Base-by-base conservation (phyloP, 352 stramenopile species). In the Elongisporangium senticosum region DNA sequence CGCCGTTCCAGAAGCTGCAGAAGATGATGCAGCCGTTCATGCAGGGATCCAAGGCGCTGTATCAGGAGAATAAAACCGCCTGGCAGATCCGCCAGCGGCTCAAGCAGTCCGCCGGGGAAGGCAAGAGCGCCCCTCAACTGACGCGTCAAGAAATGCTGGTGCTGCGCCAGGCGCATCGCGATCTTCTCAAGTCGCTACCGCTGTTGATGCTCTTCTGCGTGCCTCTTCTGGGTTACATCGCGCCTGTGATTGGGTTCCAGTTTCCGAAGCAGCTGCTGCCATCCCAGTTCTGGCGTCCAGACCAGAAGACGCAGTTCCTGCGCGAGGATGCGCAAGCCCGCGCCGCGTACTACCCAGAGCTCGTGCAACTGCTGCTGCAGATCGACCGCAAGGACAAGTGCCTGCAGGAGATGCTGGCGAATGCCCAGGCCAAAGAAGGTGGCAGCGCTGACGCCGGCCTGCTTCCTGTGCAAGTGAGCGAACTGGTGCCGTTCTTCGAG, bases 241-340 rank as follows among this genome's bases (percentile, higher is more conserved):
- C 83, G 37, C 86, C 86, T 7, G 51, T 95, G 23, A 55, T 95
- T 28, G 86, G 83, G 37, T 95, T 92, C 63, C 78, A 90, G 60
- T 95, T 91, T 63, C 86, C 83, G 17, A 95, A 93, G 71, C 82
- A 89, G 53, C 48, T 91, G 21, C 65, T 95, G 54, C 83, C 86
- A 7, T 92, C 81, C 81, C 86, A 95, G 65, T 95, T 95, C 69
- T 95, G 86, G 86, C 74, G 83, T 7, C 69, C 83, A 1, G 82
- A 89, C 17, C 83, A 95, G 53, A 90, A 88, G 67, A 90, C 81
- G n/a, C 71, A 87, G 63, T 95, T 95, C 68, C 75, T 93, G 20
- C 68, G 64, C 8, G 71, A 92, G 55, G 79, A 93, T 56, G 83
- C 77, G 1, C 55, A 71, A 14, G 59, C 74, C 15, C 71, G 79